phyloP scores from a whole-genome alignment of 2,329 filamentous ascomycete genomes.

The Arachnopeziza araneosa region DNA sequence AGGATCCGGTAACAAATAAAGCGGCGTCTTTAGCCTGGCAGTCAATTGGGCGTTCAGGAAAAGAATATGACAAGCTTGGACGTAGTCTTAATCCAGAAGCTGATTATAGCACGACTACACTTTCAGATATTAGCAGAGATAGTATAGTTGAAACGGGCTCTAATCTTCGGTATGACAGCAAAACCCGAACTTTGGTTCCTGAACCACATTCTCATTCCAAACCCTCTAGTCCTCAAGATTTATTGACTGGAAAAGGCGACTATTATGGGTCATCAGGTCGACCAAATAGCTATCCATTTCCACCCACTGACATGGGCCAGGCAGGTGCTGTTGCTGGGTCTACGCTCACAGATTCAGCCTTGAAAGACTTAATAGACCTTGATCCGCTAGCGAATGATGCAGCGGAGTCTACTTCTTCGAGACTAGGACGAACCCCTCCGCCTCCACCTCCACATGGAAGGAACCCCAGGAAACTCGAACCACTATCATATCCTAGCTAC shows the following conservation, averaged over 20 bases:
- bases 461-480: constrained; percentile 32
- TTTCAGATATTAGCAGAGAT: constrained; percentile 21
- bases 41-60: constrained; percentile 20
- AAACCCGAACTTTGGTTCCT: constrained; percentile 28
- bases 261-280: constrained; percentile 16
- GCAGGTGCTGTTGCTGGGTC: constrained; percentile 24
- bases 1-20: constrained; percentile 52
- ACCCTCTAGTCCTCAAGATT: constrained; percentile 21
- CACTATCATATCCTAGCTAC: constrained; percentile 33
- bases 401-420: constrained; percentile 19
- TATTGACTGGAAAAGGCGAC: constrained; percentile 20
- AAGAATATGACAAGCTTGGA: constrained; percentile 22
- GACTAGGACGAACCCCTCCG: constrained; percentile 28
- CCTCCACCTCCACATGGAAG: constrained; percentile 18
- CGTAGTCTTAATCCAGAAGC: constrained; percentile 25
- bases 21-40: constrained; percentile 58
- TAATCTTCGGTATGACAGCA: constrained; percentile 28
- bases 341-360: constrained; percentile 19
- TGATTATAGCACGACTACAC: constrained; percentile 20
- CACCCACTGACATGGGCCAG: constrained; percentile 25
- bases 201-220: constrained; percentile 16
- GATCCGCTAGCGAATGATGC: constrained; percentile 16
- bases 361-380: constrained; percentile 24
- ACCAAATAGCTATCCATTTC: constrained; percentile 29
- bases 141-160: constrained; percentile 11